Conservation (phyloP, 495 filamentous ascomycete genomes). For the Ramalina intermedia region DNA sequence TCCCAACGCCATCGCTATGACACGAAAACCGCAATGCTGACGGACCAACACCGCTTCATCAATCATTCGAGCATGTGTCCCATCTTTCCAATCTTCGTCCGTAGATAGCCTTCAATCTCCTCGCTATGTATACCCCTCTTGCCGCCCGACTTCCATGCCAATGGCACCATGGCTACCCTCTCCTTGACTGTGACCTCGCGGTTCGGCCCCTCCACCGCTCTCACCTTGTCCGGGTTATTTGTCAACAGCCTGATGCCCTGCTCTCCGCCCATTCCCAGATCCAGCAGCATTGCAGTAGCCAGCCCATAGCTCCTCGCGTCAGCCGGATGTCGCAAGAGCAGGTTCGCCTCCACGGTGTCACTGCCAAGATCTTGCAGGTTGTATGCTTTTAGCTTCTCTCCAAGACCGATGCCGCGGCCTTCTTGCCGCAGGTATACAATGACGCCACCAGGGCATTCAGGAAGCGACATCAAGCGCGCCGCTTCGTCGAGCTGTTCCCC, state of each 20-base stretch:
- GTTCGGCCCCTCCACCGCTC: slow-evolving; percentile 82
- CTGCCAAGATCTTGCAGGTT: slow-evolving; percentile 91
- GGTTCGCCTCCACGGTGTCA: slow-evolving; percentile 92
- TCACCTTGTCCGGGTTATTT: slow-evolving; percentile 97
- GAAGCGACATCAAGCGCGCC: slow-evolving; percentile 82
- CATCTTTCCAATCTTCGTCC: slow-evolving; percentile 76
- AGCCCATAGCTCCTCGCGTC: slow-evolving; percentile 90
- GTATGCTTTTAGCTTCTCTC: slow-evolving; percentile 94
- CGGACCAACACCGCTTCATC: background rate
- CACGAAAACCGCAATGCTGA: background rate
- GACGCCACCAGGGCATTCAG: slow-evolving; percentile 56
- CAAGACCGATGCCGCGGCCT: slow-evolving; percentile 85
- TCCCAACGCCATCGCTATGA: slow-evolving; percentile 14
- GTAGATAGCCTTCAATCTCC: slow-evolving; percentile 85
- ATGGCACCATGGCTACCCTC: slow-evolving; percentile 86
- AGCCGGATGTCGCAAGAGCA: slow-evolving; percentile 80
- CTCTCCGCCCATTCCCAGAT: slow-evolving; percentile 57
- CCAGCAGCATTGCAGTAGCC: slow-evolving; percentile 83
- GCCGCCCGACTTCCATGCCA: slow-evolving; percentile 74
- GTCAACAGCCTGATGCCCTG: slow-evolving; percentile 71
- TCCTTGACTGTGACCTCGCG: slow-evolving; percentile 79
- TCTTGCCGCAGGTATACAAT: slow-evolving; percentile 95
- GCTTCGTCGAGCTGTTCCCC: slow-evolving; percentile 97
- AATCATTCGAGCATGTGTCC: slow-evolving; percentile 43
- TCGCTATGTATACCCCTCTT: slow-evolving; percentile 68